phyloP scores from a whole-genome alignment of 2,329 filamentous ascomycete species.

The Albophoma yamanashiensis region DNA sequence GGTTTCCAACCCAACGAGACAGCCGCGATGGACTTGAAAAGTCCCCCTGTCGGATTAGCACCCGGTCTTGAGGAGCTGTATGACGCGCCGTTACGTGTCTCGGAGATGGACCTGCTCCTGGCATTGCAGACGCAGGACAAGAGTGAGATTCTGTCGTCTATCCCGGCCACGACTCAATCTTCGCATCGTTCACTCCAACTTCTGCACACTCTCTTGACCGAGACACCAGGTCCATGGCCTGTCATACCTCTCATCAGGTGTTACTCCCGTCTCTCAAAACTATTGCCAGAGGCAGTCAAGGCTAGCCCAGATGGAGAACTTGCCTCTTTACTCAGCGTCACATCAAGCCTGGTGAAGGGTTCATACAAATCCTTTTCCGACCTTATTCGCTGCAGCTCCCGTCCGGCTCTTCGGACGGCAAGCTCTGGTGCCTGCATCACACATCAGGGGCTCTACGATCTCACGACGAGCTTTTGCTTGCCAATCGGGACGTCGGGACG shows the following conservation, averaged over 20 bases:
- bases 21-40: slow-evolving; percentile 6
- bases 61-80: slow-evolving; percentile 9
- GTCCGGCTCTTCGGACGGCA: slow-evolving; percentile 17
- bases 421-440: slow-evolving; percentile 16
- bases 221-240: slow-evolving; percentile 17
- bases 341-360: slow-evolving; percentile 13
- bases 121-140: slow-evolving; percentile 7
- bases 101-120: slow-evolving; percentile 5
- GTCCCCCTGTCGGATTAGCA: slow-evolving; percentile 1
- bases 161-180: slow-evolving; percentile 8
- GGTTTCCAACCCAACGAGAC: neutral
- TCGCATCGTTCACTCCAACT: slow-evolving; percentile 15
- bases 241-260: slow-evolving; percentile 19
- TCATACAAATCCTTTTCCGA: slow-evolving; percentile 28
- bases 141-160: slow-evolving; percentile 9
- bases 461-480: slow-evolving; percentile 21
- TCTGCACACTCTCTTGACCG: slow-evolving; percentile 11
- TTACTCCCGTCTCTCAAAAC: slow-evolving; percentile 22
- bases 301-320: slow-evolving; percentile 9
- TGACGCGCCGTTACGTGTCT: slow-evolving; percentile 8
- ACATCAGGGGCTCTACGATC: slow-evolving; percentile 18
- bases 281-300: slow-evolving; percentile 24
- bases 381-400: slow-evolving; percentile 15
- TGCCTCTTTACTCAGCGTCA: slow-evolving; percentile 9
- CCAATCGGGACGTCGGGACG: slow-evolving; percentile 7